Base-by-base conservation (phyloP, 2,329 filamentous ascomycete species). In the Cladosporium velox region DNA sequence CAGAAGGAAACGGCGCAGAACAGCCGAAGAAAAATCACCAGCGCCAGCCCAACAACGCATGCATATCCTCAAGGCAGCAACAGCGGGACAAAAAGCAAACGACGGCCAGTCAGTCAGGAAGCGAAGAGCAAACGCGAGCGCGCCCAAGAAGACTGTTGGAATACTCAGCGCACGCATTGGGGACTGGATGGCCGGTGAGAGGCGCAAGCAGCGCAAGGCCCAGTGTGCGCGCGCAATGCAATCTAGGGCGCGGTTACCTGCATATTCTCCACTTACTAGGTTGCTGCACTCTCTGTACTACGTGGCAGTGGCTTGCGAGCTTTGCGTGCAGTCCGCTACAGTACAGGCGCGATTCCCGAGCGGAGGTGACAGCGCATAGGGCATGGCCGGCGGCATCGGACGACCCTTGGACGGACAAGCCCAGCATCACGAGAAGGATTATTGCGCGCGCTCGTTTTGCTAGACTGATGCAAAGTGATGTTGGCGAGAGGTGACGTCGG, bases 191-290 rank as follows among this genome's bases (percentile, higher is more conserved):
- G 59, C 59, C 59, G 59, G 59, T 51, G 59, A 52, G 59, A 52
- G 59, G 41, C 38, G 58, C 58, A 60, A 60, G 35, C 14, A 47
- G 41, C 38, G 58, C 58, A 60, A 60, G 35, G 26, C 41, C 58
- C 47, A 28, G 47, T 41, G 58, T 49, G 58, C 58, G 49, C 59
- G 59, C 65, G 65, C 64, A 64, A 64, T 64, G 66, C 64, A 64
- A 64, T 64, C 66, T 64, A 63, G 63, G 35, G 54, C 54, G 30
- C 67, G 67, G 66, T 67, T 52, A 58, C 64, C 64, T 67, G 60
- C 60, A 63, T 52, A 44, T 34, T 32, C 60, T 63, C 60, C 60
- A 52, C 60, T 63, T 66, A 64, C 66, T 67, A 44, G 38, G 38
- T 44, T 18, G 62, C 58, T 30, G 47, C 34, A 34, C 35, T 26